Base-by-base conservation (phyloP, 345 rosid genomes). In the Hibiscus tridactylites region DNA sequence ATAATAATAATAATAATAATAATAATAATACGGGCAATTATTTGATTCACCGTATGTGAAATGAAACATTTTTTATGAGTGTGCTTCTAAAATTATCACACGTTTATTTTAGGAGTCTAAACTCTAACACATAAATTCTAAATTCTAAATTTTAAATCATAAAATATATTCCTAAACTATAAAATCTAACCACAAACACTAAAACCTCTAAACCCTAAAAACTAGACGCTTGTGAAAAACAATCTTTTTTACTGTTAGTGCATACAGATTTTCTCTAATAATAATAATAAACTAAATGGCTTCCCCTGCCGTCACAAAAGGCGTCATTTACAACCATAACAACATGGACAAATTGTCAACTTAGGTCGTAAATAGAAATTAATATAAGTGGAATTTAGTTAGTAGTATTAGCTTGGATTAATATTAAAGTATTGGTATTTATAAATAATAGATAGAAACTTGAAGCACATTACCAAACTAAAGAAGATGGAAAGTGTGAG, bases 401-500 rank as follows among this genome's bases (percentile, higher is more conserved):
- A 65, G 33, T 10, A 29, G 7, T 2, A 6, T 31, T 76, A 2
- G 31, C 4, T 17, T 21, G 10, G 26, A 47, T 60, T 68, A 52
- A 17, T 52, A 50, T 28, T 31, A 68, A 58, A n/a, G 8, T 54
- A 54, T 54, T 71, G 6, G 8, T 46, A 21, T 64, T 10, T 15
- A 56, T 56, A 17, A 42, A 37, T 37, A 15, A 10, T 59, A 68
- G 21, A 19, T 24, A 5, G 11, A 74, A 31, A 33, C 49, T 70
- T 70, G 15, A 42, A 70, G 37, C 65, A 26, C 49, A 65, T 58
- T 54, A 65, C 53, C 68, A 61, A 68, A 70, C 64, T n/a, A 72
- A n/a, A 74, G 72, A 78, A 58, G 68, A 75, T 52, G 82, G 82
- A 81, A 78, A 73, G 82, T 85, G 75, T 21, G 68, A 81, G 77